These are phyloP conservation scores for Aspergillus sp. DNA, from an alignment of 2,329 filamentous ascomycete species.

Conservation along the genomic window DNA sequence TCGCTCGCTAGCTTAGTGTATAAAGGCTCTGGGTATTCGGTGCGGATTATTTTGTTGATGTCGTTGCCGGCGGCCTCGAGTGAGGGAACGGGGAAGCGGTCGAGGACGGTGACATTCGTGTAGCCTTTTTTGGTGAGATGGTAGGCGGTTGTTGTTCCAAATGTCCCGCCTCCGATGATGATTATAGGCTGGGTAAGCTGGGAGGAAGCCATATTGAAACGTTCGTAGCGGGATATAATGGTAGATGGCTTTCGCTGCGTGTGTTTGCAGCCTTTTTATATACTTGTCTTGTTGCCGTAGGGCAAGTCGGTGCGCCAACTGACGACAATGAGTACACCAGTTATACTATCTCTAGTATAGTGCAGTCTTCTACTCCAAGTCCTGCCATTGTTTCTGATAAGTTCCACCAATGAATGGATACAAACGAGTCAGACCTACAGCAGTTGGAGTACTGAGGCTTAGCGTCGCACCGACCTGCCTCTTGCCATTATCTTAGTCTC, in stretches of 20 bases:
- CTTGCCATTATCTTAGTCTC: not conserved
- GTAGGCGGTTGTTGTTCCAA: conserved; percentile 50
- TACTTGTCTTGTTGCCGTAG: not conserved
- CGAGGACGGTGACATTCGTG: conserved; percentile 47
- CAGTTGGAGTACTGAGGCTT: not conserved
- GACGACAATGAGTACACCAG: not conserved
- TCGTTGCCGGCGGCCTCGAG: conserved; percentile 32
- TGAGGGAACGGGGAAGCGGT: conserved; percentile 24
- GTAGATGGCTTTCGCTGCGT: too few species aligned
- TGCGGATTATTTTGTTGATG: conserved; percentile 54
- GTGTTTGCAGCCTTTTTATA: not conserved
- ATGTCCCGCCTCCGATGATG: conserved; percentile 56
- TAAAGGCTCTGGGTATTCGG: conserved; percentile 72
- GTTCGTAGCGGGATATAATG: too few species aligned
- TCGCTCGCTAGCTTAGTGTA: conserved; percentile 69
- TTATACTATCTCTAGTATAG: not conserved
- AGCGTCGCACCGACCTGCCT: conserved; percentile 3
- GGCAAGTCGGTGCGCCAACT: not conserved
- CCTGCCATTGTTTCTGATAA: not conserved
- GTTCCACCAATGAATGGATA: not conserved
- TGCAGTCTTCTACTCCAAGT: not conserved
- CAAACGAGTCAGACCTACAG: not conserved
- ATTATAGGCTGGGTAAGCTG: conserved; percentile 4
- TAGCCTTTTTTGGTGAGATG: conserved; percentile 39
- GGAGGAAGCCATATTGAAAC: not conserved